A percentile compares a stretch with the other conserved stretches of the same genome.
phyloP scores from a whole-genome alignment of 2,329 filamentous ascomycete species.

The Grosmannia huntii region DNA sequence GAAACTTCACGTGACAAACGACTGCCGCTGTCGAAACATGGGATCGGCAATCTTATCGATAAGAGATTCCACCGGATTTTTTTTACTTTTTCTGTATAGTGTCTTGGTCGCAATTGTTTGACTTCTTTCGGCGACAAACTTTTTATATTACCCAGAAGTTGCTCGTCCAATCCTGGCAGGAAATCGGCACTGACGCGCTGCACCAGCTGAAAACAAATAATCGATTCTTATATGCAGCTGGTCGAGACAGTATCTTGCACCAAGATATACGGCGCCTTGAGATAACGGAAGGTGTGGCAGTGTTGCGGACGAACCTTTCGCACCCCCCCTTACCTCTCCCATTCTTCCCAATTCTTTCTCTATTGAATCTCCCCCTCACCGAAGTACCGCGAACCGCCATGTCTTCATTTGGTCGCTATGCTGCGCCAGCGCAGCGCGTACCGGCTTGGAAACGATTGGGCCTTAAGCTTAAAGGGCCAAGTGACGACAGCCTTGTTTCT shows the following conservation, averaged over 20 bases:
- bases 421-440: slow-evolving; percentile 31
- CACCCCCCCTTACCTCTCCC: not conserved
- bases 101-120: not conserved
- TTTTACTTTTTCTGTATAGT: not conserved
- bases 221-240: not conserved
- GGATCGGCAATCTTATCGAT: slow-evolving; percentile 1
- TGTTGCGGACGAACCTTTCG: not conserved
- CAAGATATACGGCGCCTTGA: not conserved
- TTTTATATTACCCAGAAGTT: not conserved
- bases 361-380: not conserved
- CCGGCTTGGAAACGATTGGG: slow-evolving; percentile 52
- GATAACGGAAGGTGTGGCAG: not conserved
- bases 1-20: not conserved
- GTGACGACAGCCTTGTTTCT: slow-evolving; percentile 15
- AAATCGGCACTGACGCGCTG: not conserved
- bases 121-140: not conserved
- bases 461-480: slow-evolving; percentile 42
- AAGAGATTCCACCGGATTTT: not conserved
- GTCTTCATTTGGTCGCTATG: slow-evolving; percentile 27
- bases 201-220: not conserved
- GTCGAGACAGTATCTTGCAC: not conserved
- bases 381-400: slow-evolving; percentile 20
- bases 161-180: not conserved
- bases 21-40: not conserved
- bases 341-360: not conserved